Conservation (phyloP, 495 filamentous ascomycete species). For the Daldinia grandis region DNA sequence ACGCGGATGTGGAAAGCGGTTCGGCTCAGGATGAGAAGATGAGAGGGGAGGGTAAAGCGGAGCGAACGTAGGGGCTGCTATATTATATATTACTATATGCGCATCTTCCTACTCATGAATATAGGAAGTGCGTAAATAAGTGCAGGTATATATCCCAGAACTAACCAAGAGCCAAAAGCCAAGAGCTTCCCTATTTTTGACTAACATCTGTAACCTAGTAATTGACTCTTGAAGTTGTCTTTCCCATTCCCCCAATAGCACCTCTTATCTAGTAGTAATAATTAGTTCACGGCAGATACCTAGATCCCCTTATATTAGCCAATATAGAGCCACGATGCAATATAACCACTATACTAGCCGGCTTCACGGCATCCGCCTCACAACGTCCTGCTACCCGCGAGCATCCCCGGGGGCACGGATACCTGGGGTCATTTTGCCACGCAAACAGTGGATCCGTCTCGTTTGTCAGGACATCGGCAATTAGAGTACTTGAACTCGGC, state of each 20-base stretch:
- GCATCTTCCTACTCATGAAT: not conserved
- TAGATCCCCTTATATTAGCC: not conserved
- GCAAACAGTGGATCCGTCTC: slow-evolving; percentile 62
- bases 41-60: slow-evolving; percentile 3
- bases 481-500: slow-evolving; percentile 43
- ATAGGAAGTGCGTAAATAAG: not conserved
- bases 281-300: not conserved
- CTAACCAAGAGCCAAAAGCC: not conserved
- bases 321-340: not conserved
- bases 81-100: not conserved
- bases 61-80: too few species aligned
- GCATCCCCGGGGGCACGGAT: slow-evolving; percentile 59
- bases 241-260: not conserved
- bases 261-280: not conserved
- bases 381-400: slow-evolving; percentile 34
- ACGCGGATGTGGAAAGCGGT: slow-evolving; percentile 30
- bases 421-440: slow-evolving; percentile 59
- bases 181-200: not conserved
- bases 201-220: not conserved
- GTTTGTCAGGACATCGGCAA: slow-evolving; percentile 55
- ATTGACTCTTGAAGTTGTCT: not conserved
- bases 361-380: not conserved
- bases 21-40: slow-evolving; percentile 13
- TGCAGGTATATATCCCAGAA: not conserved
- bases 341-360: not conserved